Conservation (phyloP, 1,139 yeast genomes). For the Blastobotrys raffinosifermentans region DNA sequence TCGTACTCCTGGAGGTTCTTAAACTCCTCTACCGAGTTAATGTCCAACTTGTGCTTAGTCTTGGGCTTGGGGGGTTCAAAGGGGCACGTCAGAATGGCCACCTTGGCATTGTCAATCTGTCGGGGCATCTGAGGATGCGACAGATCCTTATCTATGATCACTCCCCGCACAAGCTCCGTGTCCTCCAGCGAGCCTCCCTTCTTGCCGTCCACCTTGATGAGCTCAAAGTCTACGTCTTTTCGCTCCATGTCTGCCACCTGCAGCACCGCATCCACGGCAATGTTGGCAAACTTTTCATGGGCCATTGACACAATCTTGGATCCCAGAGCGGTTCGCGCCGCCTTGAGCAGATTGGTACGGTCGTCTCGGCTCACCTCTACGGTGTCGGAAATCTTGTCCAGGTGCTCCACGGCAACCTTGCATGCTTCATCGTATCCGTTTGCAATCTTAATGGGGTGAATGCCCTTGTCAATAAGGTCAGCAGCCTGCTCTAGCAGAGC, state of each 20-base stretch:
- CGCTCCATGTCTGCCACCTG: conserved; percentile 89
- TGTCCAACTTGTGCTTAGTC: conserved; percentile 95
- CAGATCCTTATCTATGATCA: conserved; percentile 89
- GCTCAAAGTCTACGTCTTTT: conserved; percentile 93
- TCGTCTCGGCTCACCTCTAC: conserved; percentile 38
- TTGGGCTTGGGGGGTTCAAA: conserved; percentile 99
- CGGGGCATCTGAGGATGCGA: conserved; percentile 99
- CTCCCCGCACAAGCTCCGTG: conserved; percentile 81
- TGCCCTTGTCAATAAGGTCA: conserved; percentile 92
- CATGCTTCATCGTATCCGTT: conserved; percentile 98
- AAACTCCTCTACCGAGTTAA: conserved; percentile 87
- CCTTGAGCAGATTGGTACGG: conserved; percentile 57
- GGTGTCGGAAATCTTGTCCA: conserved; percentile 68
- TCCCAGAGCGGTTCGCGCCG: conserved; percentile 93
- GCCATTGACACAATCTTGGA: conserved; percentile 92
- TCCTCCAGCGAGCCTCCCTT: conserved; percentile 92
- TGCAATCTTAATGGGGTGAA: conserved; percentile 94
- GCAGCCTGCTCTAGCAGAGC: conserved; percentile 91
- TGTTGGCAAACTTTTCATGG: conserved; percentile 88
- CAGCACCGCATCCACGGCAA: conserved; percentile 95
- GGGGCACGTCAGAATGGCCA: conserved; percentile 96
- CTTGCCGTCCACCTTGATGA: conserved; percentile 91
- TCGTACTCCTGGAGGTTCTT: conserved; percentile 85
- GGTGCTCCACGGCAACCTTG: conserved; percentile 72
- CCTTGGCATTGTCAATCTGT: conserved; percentile 67